Percentiles rank a stretch among this genome's conserved stretches.
phyloP scores from a whole-genome alignment of 2,329 filamentous ascomycete genomes.

The Calonectria pauciramosa region DNA sequence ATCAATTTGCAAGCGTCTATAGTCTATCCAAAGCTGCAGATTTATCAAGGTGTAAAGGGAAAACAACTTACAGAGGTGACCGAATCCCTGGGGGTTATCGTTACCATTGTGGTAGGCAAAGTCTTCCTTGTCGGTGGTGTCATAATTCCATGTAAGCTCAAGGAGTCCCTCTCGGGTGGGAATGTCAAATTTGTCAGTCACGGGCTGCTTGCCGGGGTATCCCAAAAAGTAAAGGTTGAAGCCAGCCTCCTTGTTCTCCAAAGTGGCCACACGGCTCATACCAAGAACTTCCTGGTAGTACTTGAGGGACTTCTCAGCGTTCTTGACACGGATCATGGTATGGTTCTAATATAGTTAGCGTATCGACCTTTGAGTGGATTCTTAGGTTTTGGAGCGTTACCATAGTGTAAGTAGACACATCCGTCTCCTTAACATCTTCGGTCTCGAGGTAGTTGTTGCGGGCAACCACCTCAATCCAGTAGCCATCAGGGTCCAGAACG shows the following conservation, averaged over 20 bases:
- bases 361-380: not conserved
- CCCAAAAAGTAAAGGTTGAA: constrained; percentile 97
- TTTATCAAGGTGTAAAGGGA: not conserved
- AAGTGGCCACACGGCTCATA: constrained; percentile 84
- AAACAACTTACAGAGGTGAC: constrained; percentile 82
- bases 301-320: constrained; percentile 78
- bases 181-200: constrained; percentile 66
- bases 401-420: constrained; percentile 81
- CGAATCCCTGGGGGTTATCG: constrained; percentile 90
- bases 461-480: constrained; percentile 88
- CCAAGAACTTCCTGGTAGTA: constrained; percentile 91
- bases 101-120: constrained; percentile 97
- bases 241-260: constrained; percentile 76
- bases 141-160: constrained; percentile 89
- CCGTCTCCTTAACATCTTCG: constrained; percentile 79
- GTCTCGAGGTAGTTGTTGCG: constrained; percentile 80
- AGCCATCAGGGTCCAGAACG: constrained; percentile 87
- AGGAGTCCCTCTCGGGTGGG: constrained; percentile 85
- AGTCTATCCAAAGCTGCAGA: not conserved
- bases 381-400: constrained; percentile 48
- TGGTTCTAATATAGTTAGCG: constrained; percentile 72
- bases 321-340: constrained; percentile 96
- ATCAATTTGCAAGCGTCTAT: not conserved
- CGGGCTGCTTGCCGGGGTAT: constrained; percentile 73
- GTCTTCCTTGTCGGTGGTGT: constrained; percentile 85